These are phyloP conservation scores for Pseudotulostoma volvatum DNA, from an alignment of 495 filamentous ascomycete genomes.

Conservation along the genomic window DNA sequence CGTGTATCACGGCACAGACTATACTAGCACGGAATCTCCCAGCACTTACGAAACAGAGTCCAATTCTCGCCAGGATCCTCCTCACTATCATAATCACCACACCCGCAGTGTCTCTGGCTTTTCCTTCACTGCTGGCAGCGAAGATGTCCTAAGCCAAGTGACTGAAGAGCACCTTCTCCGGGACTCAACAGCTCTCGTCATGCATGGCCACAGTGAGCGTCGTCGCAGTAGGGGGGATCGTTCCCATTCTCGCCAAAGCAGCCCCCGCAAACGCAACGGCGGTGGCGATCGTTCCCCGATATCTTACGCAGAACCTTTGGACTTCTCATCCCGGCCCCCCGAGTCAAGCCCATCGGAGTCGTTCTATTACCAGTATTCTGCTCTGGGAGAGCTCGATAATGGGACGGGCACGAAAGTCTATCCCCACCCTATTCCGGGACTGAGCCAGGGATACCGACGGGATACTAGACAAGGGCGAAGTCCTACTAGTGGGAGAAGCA, in stretches of 20 bases:
- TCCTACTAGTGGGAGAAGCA: constrained; percentile 21
- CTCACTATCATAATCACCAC: constrained; percentile 13
- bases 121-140: constrained; percentile 35
- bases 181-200: constrained; percentile 19
- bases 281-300: constrained; percentile 14
- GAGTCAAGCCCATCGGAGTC: no score
- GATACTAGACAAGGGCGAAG: no score
- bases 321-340: constrained; percentile 28
- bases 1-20: constrained; percentile 49
- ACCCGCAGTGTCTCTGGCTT: constrained; percentile 24
- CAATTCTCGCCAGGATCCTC: constrained; percentile 28
- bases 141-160: constrained; percentile 37
- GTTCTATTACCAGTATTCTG: constrained; percentile 34
- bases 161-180: constrained; percentile 27
- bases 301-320: constrained; percentile 41
- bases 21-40: constrained; percentile 31
- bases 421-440: constrained; percentile 59
- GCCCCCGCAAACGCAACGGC: constrained; percentile 21
- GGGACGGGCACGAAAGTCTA: constrained; percentile 67
- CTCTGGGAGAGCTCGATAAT: constrained; percentile 36
- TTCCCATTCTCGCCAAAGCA: constrained; percentile 24
- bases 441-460: constrained; percentile 37
- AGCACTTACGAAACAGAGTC: constrained; percentile 34
- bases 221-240: constrained; percentile 6
- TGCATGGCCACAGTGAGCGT: constrained; percentile 2